Evolutionary conservation across 805 yeast genomes (phyloP).

Genomic region (Wickerhamiella alocasiicola): DNA sequence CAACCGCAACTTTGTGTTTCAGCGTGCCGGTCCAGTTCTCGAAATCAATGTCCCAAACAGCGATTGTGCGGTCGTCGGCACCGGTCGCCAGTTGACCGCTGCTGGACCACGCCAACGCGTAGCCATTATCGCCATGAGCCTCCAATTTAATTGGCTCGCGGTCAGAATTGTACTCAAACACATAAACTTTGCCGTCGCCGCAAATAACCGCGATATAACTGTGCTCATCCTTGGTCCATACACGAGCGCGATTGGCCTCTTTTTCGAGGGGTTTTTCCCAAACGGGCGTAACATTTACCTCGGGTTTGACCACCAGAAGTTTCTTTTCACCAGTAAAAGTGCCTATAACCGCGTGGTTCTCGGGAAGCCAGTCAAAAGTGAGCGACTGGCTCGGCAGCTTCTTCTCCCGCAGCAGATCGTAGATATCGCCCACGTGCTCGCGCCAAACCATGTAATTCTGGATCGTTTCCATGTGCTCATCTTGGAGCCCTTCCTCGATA

Average conservation of each 20-base stretch:
- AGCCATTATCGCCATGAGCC: conserved; percentile 52
- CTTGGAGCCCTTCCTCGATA: neutral
- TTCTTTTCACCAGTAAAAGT: neutral
- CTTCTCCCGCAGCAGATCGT: conserved; percentile 58
- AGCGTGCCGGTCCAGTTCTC: conserved; percentile 5
- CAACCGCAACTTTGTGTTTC: neutral
- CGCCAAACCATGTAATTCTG: conserved; percentile 50
- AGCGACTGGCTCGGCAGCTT: conserved; percentile 61
- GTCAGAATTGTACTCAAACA: conserved; percentile 3
- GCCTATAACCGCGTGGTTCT: conserved; percentile 14
- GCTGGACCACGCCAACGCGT: conserved; percentile 53
- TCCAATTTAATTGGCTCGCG: neutral
- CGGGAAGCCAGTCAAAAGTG: conserved; percentile 57
- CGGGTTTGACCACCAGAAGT: conserved; percentile 4
- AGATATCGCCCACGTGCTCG: conserved; percentile 66
- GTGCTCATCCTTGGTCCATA: neutral
- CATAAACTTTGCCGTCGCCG: conserved; percentile 13
- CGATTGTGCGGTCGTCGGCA: conserved; percentile 53
- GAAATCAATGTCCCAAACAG: conserved; percentile 49
- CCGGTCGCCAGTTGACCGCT: conserved; percentile 44
- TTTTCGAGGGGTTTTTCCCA: conserved; percentile 1
- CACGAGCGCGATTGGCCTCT: conserved; percentile 13
- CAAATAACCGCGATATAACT: conserved; percentile 14
- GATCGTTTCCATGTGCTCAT: conserved; percentile 5
- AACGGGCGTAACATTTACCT: neutral